Conservation (phyloP, 2,329 filamentous ascomycete species). For the Epichloe sylvatica region DNA sequence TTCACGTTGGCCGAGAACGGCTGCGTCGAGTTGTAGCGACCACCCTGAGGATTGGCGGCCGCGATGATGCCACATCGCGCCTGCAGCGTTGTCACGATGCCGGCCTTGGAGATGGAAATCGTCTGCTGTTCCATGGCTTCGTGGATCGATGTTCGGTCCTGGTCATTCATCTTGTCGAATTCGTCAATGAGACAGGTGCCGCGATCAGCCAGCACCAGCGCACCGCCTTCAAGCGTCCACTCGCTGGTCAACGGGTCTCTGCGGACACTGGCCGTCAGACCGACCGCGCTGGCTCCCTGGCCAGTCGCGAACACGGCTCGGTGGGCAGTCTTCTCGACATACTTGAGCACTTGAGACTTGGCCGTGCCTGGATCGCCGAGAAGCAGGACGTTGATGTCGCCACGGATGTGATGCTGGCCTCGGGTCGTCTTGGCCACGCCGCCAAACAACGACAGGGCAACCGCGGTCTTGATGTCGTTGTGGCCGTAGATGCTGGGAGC, state of each 20-base stretch:
- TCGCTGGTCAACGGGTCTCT: constrained; percentile 90
- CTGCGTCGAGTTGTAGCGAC: constrained; percentile 90
- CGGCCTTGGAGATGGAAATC: constrained; percentile 96
- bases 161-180: constrained; percentile 99
- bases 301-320: constrained; percentile 94
- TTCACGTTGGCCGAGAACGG: constrained; percentile 95
- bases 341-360: constrained; percentile 95
- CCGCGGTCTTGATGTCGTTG: constrained; percentile 90
- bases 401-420: constrained; percentile 79
- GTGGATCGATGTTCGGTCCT: constrained; percentile 95
- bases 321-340: constrained; percentile 93
- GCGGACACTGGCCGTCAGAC: constrained; percentile 91
- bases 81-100: constrained; percentile 93
- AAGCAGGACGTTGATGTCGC: constrained; percentile 94
- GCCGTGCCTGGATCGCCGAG: constrained; percentile 95
- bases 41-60: constrained; percentile 89
- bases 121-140: constrained; percentile 99
- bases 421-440: constrained; percentile 86
- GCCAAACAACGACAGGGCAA: constrained; percentile 86
- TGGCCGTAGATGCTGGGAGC: constrained; percentile 97
- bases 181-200: constrained; percentile 96
- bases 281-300: constrained; percentile 91
- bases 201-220: constrained; percentile 84
- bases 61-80: constrained; percentile 93
- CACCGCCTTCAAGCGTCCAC: constrained; percentile 94